Evolutionary conservation across 192 early-diverging fungal species (phyloP), one percentile per base, ranked within the genome.

Genomic region (Radiomyces spectabilis): DNA sequence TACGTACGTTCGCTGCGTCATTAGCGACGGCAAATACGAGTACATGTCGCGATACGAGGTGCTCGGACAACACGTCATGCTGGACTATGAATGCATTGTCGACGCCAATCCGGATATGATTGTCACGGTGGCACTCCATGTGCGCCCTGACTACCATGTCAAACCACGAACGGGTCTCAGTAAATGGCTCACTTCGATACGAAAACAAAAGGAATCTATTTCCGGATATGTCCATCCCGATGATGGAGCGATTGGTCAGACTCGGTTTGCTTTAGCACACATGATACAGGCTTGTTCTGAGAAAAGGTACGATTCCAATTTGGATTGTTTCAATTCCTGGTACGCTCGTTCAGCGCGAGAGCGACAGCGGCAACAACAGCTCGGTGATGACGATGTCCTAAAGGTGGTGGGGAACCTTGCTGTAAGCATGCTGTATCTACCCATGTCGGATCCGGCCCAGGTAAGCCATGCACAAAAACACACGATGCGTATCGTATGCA

Each of bases 241-340:
- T 3, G 59, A 61, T 16, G 59, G 59, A 27, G 49, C 59, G 5
- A 51, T 61, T 47, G 59, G 59, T 15, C 59, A 61, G 25, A 61
- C 59, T 24, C 31, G 52, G 31, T 54, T 61, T 48, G 59, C 59
- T 5, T 39, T 61, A 7, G 31, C 32, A 30, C 51, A 61, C 49
- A 52, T 61, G 43, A 41, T 61, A 4, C 51, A 38, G 30, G 59
- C 38, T 10, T 61, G 59, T 47, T 35, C 46, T 29, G 35, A 54
- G 25, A 61, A 61, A 43, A 47, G 41, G 2, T 61, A 54, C 25
- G 50, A 54, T n/a, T 40, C 59, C 10, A 53, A 41, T 19, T 61
- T 61, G 35, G 59, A 52, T 53, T 61, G 59, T n/a, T 47, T 61
- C 42, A 61, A 61, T 47, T 52, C 50, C n/a, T 61, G 59, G 59